A percentile compares a stretch with the other conserved stretches of the same genome.
Conservation (phyloP, 176 grass and related monocot species). For the Cymbopogon citratus region DNA sequence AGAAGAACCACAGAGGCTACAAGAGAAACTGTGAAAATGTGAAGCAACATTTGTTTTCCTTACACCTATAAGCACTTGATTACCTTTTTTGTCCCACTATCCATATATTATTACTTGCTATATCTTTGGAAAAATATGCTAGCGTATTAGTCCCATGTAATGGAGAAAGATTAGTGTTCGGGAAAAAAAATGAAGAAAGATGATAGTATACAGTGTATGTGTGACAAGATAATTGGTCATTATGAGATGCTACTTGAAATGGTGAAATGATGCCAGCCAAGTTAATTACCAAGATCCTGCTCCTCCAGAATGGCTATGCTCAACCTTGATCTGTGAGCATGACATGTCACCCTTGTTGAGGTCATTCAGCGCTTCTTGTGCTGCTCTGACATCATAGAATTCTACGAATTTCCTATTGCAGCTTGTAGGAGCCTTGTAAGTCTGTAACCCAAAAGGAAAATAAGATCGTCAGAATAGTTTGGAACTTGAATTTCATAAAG, state of each 20-base stretch:
- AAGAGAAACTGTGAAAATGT: background rate
- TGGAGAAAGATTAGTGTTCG: background rate
- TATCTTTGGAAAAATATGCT: background rate
- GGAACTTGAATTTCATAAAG: background rate
- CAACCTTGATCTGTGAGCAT: constrained; percentile 54
- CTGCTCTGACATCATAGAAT: constrained; percentile 68
- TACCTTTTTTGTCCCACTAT: background rate
- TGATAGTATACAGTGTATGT: background rate
- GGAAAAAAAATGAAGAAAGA: background rate
- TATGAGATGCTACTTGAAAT: background rate
- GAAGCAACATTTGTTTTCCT: background rate
- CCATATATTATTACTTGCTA: background rate
- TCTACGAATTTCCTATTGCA: constrained; percentile 48
- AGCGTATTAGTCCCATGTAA: background rate
- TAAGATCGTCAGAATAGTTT: background rate
- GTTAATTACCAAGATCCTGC: constrained; percentile 42
- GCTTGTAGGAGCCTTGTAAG: constrained; percentile 34
- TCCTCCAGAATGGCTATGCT: constrained; percentile 40
- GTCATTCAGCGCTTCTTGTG: constrained; percentile 40
- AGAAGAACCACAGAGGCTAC: background rate
- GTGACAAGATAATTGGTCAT: background rate
- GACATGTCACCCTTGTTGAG: constrained; percentile 49
- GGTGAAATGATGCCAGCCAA: background rate
- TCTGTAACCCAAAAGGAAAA: constrained; percentile 32
- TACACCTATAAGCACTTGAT: constrained; percentile 10